Percentiles rank a stretch among this genome's conserved stretches.
Conservation (phyloP, 1,284 basidiomycete species). For the Earliella scabrosa region DNA sequence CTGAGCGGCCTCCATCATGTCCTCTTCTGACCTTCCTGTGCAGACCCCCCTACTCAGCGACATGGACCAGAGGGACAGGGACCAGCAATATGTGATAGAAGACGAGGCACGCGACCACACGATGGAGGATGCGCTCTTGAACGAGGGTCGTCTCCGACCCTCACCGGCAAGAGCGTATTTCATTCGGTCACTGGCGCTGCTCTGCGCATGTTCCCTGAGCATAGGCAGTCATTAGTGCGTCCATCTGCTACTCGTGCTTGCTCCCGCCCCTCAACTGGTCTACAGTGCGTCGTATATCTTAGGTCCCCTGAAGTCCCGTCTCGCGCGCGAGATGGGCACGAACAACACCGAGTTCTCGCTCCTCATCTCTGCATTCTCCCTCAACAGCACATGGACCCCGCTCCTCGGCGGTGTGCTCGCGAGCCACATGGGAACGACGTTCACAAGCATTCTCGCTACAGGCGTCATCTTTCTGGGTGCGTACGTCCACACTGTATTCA, state of each 20-base stretch:
- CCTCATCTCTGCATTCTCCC: conserved; percentile 72
- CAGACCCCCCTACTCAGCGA: conserved; percentile 4
- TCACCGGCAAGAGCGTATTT: conserved; percentile 44
- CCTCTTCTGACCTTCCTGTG: conserved; percentile 6
- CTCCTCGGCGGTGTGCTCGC: conserved; percentile 72
- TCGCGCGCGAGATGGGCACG: conserved; percentile 74
- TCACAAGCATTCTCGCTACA: conserved; percentile 73
- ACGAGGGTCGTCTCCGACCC: conserved; percentile 12
- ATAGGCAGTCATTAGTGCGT: conserved; percentile 78
- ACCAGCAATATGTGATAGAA: conserved; percentile 7
- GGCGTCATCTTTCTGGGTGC: conserved; percentile 68
- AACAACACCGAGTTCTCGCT: conserved; percentile 80
- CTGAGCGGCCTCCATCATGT: conserved; percentile 8
- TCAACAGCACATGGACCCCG: conserved; percentile 85
- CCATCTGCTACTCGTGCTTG: no score
- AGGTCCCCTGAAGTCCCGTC: conserved; percentile 74
- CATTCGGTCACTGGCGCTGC: conserved; percentile 62
- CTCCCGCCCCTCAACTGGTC: no score
- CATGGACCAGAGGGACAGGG: neutral
- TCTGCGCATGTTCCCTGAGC: conserved; percentile 77
- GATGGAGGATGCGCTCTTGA: conserved; percentile 21
- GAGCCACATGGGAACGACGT: conserved; percentile 69
- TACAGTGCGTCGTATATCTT: conserved; percentile 76
- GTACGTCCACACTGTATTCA: conserved; percentile 9
- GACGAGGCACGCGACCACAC: conserved; percentile 21